Percentiles rank a stretch among this genome's conserved stretches.
Evolutionary conservation across 441 rosid genomes (phyloP).

Genomic region (Pelargonium citronellum): DNA sequence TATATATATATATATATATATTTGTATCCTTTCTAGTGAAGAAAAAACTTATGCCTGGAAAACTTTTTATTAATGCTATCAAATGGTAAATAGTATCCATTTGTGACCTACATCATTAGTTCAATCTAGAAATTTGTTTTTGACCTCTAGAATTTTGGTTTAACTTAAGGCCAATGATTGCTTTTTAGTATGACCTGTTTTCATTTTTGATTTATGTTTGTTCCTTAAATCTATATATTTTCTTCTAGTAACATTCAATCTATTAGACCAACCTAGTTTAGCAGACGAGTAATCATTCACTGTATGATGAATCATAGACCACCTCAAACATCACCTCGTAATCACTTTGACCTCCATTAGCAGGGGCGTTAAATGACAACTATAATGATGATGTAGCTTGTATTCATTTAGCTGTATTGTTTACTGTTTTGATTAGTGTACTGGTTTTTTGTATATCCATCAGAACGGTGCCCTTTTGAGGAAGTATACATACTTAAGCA

Average conservation of each 20-base stretch:
- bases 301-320: not conserved
- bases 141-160: no score
- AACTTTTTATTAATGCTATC: not conserved
- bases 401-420: not conserved
- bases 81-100: not conserved
- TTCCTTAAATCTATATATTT: not conserved
- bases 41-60: not conserved
- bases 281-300: not conserved
- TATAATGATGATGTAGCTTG: slow-evolving; percentile 4
- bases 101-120: not conserved
- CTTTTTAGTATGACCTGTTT: not conserved
- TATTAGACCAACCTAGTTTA: not conserved
- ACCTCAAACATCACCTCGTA: not conserved
- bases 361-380: not conserved
- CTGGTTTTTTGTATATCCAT: slow-evolving; percentile 21
- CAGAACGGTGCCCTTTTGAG: slow-evolving; percentile 91
- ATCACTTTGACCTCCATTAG: slow-evolving; percentile 2
- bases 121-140: no score
- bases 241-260: not conserved
- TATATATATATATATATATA: not conserved
- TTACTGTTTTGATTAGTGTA: not conserved
- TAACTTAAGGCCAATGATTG: no score
- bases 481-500: slow-evolving; percentile 80
- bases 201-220: not conserved
- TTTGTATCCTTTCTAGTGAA: not conserved